Evolutionary conservation across 257 asterid species (phyloP).

Genomic region (Solanum sitiens): DNA sequence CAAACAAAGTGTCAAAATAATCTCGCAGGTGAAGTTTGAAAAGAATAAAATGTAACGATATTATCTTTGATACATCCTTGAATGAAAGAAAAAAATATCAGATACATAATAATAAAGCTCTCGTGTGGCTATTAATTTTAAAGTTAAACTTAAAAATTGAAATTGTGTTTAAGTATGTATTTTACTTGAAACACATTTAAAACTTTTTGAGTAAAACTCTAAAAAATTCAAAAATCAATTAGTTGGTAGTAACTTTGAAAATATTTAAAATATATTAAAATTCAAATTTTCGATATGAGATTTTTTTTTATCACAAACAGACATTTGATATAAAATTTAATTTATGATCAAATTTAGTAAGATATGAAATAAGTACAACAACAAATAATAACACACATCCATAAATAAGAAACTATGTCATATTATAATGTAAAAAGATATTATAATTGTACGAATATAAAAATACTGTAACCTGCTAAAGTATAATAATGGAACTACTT

Average conservation of each 20-base stretch:
- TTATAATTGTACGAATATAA: not conserved
- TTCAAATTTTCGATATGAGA: no score
- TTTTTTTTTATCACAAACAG: not conserved
- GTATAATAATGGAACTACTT: not conserved
- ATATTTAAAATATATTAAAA: no score
- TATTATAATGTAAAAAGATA: not conserved
- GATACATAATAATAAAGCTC: not conserved
- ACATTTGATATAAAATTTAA: not conserved
- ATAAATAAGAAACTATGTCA: not conserved
- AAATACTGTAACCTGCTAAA: not conserved
- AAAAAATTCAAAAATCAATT: not conserved
- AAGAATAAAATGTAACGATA: not conserved
- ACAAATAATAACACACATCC: not conserved
- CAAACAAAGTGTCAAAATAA: no score
- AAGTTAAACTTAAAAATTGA: not conserved
- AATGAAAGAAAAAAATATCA: no score
- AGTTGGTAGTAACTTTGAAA: not conserved
- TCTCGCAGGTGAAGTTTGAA: no score
- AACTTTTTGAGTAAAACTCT: fast-evolving
- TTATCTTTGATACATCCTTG: not conserved
- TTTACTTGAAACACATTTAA: not conserved
- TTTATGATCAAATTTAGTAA: not conserved
- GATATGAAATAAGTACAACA: no score
- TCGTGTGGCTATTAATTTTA: not conserved
- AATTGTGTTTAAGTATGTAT: not conserved